Evolutionary conservation across 73 alveolate species (phyloP).

Genomic region (Durusdinium trenchii): DNA sequence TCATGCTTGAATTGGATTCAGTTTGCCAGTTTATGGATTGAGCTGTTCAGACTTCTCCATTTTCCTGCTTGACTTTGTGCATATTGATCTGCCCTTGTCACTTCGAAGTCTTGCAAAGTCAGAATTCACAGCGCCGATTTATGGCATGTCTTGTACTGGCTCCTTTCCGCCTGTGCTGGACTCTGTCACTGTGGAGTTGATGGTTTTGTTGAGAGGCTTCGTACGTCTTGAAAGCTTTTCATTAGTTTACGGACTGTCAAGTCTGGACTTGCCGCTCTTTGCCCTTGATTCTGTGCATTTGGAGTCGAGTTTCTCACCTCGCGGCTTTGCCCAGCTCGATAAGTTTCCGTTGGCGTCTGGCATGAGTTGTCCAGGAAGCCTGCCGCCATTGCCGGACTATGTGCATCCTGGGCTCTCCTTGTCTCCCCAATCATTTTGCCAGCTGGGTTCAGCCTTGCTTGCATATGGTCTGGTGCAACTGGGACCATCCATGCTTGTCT

Average conservation of each 20-base stretch:
- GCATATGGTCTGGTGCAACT: constrained; percentile 30
- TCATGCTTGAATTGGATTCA: background rate
- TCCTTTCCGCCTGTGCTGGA: constrained; percentile 13
- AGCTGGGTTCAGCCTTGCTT: background rate
- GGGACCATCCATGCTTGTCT: background rate
- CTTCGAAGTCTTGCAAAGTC: constrained; percentile 31
- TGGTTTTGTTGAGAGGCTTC: background rate
- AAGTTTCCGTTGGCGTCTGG: constrained; percentile 1
- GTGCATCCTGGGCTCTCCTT: constrained; percentile 41
- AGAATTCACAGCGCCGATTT: background rate
- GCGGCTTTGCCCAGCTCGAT: background rate
- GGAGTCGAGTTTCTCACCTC: background rate
- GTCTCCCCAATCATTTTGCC: constrained; percentile 17
- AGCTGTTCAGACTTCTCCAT: constrained; percentile 3
- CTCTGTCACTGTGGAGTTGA: background rate
- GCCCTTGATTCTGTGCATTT: constrained; percentile 7
- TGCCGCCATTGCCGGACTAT: constrained; percentile 29
- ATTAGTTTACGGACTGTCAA: constrained; percentile 25
- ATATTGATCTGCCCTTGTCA: background rate
- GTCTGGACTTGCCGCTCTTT: background rate
- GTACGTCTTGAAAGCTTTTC: background rate
- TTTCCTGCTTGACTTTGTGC: constrained; percentile 17
- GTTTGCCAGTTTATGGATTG: constrained; percentile 64
- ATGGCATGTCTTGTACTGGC: constrained; percentile 67
- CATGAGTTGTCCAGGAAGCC: background rate